Conservation (phyloP, 176 grass and related monocot genomes). For the Ensete ventricosum region DNA sequence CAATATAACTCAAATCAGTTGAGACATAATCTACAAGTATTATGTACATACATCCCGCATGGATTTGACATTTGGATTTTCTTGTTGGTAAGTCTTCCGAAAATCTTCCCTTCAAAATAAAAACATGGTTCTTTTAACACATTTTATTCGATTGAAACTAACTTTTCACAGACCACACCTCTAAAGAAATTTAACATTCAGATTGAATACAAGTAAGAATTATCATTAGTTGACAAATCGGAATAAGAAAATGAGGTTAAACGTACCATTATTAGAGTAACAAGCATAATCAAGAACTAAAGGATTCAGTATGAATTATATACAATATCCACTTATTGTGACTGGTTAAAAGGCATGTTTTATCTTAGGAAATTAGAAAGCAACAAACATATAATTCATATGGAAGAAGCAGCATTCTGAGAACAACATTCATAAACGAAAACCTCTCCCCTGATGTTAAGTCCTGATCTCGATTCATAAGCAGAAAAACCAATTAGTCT, state of each 20-base stretch:
- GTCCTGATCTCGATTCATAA: background rate
- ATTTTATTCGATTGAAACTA: background rate
- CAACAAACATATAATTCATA: background rate
- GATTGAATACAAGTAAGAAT: too few species aligned
- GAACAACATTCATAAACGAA: background rate
- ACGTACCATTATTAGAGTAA: background rate
- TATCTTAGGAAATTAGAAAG: background rate
- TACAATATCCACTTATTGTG: background rate
- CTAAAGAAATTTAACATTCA: background rate
- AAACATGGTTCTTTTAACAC: conserved; percentile 22
- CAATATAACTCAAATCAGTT: background rate
- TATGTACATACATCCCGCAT: conserved; percentile 69
- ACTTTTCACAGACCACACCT: background rate
- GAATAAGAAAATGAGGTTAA: background rate
- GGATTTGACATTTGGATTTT: conserved; percentile 80
- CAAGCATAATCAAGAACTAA: background rate
- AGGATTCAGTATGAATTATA: background rate
- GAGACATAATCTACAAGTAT: background rate
- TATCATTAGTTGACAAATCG: too few species aligned
- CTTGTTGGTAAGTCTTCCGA: conserved; percentile 52
- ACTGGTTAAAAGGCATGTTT: background rate
- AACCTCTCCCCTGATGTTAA: background rate
- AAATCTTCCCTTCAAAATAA: conserved; percentile 86
- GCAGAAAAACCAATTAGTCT: background rate
- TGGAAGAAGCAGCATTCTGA: background rate